Evolutionary conservation across 192 early-diverging fungal genomes (phyloP).

Genomic region (Coemansia sp.): DNA sequence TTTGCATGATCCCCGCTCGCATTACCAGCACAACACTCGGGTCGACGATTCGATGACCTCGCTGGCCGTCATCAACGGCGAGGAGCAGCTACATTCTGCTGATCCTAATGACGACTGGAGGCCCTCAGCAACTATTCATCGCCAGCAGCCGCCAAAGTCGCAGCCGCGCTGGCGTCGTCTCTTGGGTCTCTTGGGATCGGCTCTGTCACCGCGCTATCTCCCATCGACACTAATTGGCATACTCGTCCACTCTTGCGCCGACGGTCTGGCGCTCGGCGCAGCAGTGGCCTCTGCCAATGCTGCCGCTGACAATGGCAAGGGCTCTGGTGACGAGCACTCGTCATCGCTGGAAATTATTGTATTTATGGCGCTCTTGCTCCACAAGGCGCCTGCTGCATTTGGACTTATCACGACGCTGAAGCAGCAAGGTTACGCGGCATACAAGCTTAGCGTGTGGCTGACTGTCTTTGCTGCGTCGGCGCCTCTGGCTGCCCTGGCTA

Average conservation of each 20-base stretch:
- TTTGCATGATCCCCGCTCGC: neutral
- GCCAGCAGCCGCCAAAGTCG: neutral
- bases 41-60: constrained; percentile 9
- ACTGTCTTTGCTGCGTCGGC: constrained; percentile 79
- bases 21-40: neutral
- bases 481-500: constrained; percentile 73
- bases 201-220: constrained; percentile 40
- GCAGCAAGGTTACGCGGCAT: constrained; percentile 63
- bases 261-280: constrained; percentile 92
- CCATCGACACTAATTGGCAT: constrained; percentile 82
- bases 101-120: constrained; percentile 2
- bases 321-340: constrained; percentile 43
- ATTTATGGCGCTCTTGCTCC: constrained; percentile 92
- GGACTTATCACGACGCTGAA: constrained; percentile 86
- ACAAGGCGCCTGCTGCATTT: constrained; percentile 94
- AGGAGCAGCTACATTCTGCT: neutral
- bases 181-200: constrained; percentile 8
- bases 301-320: constrained; percentile 7
- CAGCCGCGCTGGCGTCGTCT: constrained; percentile 36
- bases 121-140: neutral
- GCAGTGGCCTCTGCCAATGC: constrained; percentile 60
- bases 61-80: constrained; percentile 9
- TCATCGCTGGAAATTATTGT: constrained; percentile 67
- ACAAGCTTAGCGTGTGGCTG: constrained; percentile 70
- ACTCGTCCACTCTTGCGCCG: constrained; percentile 93